Base-by-base conservation (phyloP, 2,329 filamentous ascomycete genomes). In the Aspergillus brasiliensis region DNA sequence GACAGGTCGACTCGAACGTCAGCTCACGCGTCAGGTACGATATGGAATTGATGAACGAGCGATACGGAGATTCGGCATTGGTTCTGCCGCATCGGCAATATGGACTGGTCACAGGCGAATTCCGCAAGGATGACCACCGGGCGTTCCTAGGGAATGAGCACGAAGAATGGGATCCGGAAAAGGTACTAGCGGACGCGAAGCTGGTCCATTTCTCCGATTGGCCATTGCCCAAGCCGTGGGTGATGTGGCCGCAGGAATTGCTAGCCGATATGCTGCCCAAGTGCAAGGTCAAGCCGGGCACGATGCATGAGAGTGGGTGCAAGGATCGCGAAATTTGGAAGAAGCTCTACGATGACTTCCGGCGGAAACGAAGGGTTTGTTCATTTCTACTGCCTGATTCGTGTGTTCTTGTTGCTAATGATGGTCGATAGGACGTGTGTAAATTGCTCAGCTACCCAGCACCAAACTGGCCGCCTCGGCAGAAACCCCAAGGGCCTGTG, bases 151-250 rank as follows among this genome's bases (percentile, higher is more conserved):
- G 84, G 1, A 67, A 75, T 15, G 74, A 78, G 1, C 73, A 79
- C 2, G 84, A 85, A 62, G 65, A 68, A 2, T 91, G 88, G 86
- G 83, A 90, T 67, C 80, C 87, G 0, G 76, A 86, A 23, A 74
- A 71, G 42, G 80, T 81, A 1, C 78, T 84, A 55, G 80, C 80
- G 13, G 86, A 89, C 66, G 85, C 86, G 6, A 90, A 89, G 63
- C 80, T 88, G 5, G 77, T 91, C 2, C 88, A 91, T 71, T 91
- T 91, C 71, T 88, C 85, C 11, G 89, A 91, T 68, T 89, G 85
- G 85, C 89, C 88, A 1, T 66, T 90, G 5, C 87, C 88, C 0
- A 91, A 91, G 65, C 85, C 85, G 2, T 87, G 84, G 84, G 73
- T 84, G 5, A 76, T 77, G 74, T 77, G 74, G 74, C 72, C 74